Conservation (phyloP, 805 yeast species). For the Candida xiaguanensis region DNA sequence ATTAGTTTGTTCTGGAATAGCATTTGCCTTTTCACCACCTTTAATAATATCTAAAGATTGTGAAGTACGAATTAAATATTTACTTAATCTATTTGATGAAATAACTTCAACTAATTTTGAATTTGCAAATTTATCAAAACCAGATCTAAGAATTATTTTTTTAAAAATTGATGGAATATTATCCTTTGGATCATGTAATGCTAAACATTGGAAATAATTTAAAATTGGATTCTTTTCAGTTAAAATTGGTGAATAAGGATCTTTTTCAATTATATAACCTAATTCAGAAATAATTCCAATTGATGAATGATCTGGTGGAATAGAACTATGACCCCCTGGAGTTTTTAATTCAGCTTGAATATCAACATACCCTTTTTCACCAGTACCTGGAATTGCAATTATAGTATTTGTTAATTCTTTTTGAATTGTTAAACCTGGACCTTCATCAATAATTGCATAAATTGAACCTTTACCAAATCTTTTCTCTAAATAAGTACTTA, state of each 20-base stretch:
- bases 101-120: slow-evolving; percentile 22
- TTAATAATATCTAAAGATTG: slow-evolving; percentile 34
- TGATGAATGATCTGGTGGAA: slow-evolving; percentile 76
- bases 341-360: slow-evolving; percentile 47
- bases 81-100: slow-evolving; percentile 16
- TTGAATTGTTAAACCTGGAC: slow-evolving; percentile 49
- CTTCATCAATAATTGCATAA: slow-evolving; percentile 66
- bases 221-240: slow-evolving; percentile 57
- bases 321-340: slow-evolving; percentile 76
- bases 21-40: slow-evolving; percentile 41
- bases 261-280: slow-evolving; percentile 52
- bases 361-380: slow-evolving; percentile 52
- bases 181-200: slow-evolving; percentile 40
- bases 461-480: slow-evolving; percentile 60
- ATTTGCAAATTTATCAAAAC: slow-evolving; percentile 31
- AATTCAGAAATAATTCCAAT: slow-evolving; percentile 70
- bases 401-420: slow-evolving; percentile 44
- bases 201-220: slow-evolving; percentile 58
- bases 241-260: slow-evolving; percentile 47
- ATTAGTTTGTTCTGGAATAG: slow-evolving; percentile 35
- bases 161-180: slow-evolving; percentile 20
- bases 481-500: slow-evolving; percentile 45
- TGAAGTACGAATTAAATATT: slow-evolving; percentile 32
- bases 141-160: slow-evolving; percentile 34
- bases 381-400: slow-evolving; percentile 48